Conservation (phyloP, 345 rosid genomes). For the Lumnitzera littorea region DNA sequence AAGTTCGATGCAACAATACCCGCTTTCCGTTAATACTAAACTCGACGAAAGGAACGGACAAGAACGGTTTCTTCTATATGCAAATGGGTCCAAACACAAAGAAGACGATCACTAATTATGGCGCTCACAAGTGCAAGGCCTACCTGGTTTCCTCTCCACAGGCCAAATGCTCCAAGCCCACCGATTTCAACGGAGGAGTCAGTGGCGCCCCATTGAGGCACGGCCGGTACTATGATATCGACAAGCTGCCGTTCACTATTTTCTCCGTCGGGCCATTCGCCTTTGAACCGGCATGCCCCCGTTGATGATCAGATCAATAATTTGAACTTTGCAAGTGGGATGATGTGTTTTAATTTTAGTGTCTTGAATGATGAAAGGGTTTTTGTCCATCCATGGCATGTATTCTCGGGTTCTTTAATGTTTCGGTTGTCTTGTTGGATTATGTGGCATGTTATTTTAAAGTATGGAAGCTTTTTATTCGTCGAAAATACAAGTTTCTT, state of each 20-base stretch:
- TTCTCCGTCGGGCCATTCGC: constrained; percentile 79
- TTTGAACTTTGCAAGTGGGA: too few species aligned
- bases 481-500: too few species aligned
- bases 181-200: constrained; percentile 51
- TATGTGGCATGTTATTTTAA: too few species aligned
- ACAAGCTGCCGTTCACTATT: constrained; percentile 35
- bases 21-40: constrained; percentile 15
- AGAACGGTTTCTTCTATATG: constrained; percentile 67
- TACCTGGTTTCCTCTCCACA: constrained; percentile 37
- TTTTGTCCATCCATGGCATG: too few species aligned
- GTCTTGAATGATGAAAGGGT: too few species aligned
- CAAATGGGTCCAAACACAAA: constrained; percentile 34
- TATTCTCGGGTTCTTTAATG: too few species aligned
- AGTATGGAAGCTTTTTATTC: too few species aligned
- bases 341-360: too few species aligned
- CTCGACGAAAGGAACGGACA: constrained; percentile 41
- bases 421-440: too few species aligned
- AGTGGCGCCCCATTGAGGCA: constrained; percentile 47
- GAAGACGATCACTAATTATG: constrained; percentile 63
- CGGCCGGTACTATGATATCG: constrained; percentile 20
- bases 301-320: constrained; percentile 9
- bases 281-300: constrained; percentile 60
- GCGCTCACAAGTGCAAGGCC: constrained; percentile 68
- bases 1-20: constrained; percentile 63
- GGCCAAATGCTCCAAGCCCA: constrained; percentile 32